Evolutionary conservation across 2,329 filamentous ascomycete genomes (phyloP), one percentile per base, ranked within the genome.

Genomic region (Nemania sp.): DNA sequence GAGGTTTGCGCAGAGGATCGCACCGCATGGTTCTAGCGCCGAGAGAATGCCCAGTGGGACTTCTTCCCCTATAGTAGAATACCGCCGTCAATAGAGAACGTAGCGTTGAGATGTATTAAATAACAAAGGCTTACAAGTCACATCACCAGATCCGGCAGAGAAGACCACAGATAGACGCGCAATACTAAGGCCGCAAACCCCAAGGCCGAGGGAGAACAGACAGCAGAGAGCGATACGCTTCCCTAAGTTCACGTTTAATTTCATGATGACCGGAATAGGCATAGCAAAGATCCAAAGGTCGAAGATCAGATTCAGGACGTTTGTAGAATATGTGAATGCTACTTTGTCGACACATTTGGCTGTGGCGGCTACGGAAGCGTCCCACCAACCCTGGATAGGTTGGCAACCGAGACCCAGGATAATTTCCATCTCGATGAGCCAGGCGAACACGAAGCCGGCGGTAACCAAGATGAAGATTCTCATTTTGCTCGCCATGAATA

Each of bases 261-360:
- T 53, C 10, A 73, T 47, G 8, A 77, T 73, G 24, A 76, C 67
- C 2, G 75, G 75, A 24, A 77, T 73, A 4, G 75, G 75, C 72
- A 77, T 74, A 24, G 65, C 29, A 45, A 77, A 75, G 22, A 77
- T 75, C 73, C 72, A 77, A 20, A 77, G 10, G 57, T 77, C 74
- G n/a, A 70, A 68, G 18, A 73, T 49, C 8, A 77, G 66, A 61
- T 77, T 77, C 47, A 71, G 67, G 43, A 73, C 70, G 61, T 76
- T 77, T 1, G 74, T 76, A 8, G 72, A 74, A 49, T 76, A 76
- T 1, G 73, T 73, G 29, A 77, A 76, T 3, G 72, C 73, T 15
- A 75, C 65, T 38, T 73, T 72, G 20, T 76, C 61, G 54, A 74
- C 61, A 29, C 74, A 76, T 15, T 61, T 58, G 18, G 70, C 73